Base-by-base conservation (phyloP, 208 protist genomes). In the Leishmania tropica region DNA sequence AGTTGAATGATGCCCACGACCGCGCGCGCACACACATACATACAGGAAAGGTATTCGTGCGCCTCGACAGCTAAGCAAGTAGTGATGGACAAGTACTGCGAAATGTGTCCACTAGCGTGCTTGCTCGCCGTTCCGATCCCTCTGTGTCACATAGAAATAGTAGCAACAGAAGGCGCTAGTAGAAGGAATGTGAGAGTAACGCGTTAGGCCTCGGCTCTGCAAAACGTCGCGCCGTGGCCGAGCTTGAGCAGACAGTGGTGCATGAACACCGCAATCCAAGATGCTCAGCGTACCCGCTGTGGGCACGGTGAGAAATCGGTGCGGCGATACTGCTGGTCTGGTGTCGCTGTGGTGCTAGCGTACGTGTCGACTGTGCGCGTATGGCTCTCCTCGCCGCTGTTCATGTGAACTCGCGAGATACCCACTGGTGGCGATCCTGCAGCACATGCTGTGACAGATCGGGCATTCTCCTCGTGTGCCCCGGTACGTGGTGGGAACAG, bases 351-450 rank as follows among this genome's bases (percentile, higher is more conserved):
- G 4, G 64, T 80, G 60, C 83, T 87, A 3, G 83, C 40, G 45
- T 81, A 83, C 21, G 76, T 78, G 37, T 80, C 79, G 64, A 87
- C 76, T 0, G 84, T 87, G 15, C 79, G 77, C 31, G 83, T 86
- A n/a, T 65, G 58, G n/a, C 83, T 86, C 58, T 87, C 79, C 21
- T 87, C 80, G 53, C 76, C 53, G 37, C 60, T 48, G 35, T 65
- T 60, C 5, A 78, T 78, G 74, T 78, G 74, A 31, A 35, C 40
- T 15, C 56, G 35, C 45, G 74, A 67, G 56, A 78, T 62, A 48
- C 74, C 74, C 35, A 65, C 74, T 28, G 74, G 74, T 48, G 74
- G 54, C 8, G 54, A 35, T 51, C 74, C 74, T 35, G 74, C 74
- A 42, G 35, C 10, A 7, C 17, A 56, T 40, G 28, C 24, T 40